Evolutionary conservation across 2,329 filamentous ascomycete genomes (phyloP).

Genomic region (Lasiodiplodia gonubiensis): DNA sequence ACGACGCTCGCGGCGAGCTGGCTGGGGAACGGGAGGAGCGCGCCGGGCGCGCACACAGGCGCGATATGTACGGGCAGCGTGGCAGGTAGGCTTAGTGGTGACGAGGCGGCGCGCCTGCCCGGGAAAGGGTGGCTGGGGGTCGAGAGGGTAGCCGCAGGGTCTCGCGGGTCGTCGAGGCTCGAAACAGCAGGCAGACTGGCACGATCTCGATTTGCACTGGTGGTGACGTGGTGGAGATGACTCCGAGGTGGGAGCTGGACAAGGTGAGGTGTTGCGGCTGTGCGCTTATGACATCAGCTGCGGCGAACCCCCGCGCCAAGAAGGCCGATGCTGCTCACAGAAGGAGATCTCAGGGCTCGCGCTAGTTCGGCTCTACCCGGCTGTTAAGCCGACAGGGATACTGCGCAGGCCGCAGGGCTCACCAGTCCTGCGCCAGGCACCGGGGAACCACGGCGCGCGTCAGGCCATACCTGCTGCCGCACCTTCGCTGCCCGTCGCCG

Average conservation of each 20-base stretch:
- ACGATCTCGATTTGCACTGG: constrained; percentile 10
- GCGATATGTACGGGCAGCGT: constrained; percentile 10
- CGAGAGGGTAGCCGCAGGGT: constrained; percentile 1
- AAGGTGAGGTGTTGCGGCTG: constrained; percentile 22
- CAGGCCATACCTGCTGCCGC: not conserved
- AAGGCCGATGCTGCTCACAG: constrained; percentile 26
- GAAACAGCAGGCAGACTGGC: not conserved
- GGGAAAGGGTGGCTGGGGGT: not conserved
- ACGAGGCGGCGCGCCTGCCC: not conserved
- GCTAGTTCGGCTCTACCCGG: constrained; percentile 25
- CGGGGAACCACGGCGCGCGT: not conserved
- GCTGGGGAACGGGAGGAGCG: not conserved
- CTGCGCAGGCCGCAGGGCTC: constrained; percentile 11
- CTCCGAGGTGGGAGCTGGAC: not conserved
- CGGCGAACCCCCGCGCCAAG: constrained; percentile 16
- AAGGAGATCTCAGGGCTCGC: constrained; percentile 26
- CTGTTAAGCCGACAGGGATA: constrained; percentile 17
- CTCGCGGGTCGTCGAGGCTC: not conserved
- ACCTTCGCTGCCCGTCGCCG: constrained; percentile 1
- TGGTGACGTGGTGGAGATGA: not conserved
- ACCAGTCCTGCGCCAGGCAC: constrained; percentile 17
- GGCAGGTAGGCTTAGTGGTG: not conserved
- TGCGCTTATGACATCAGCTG: constrained; percentile 6
- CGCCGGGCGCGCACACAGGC: not conserved
- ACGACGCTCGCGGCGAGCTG: not conserved